A percentile compares a stretch with the other conserved stretches of the same genome.
phyloP scores from a whole-genome alignment of 148 eudicot species.

The Chenopodium formosanum region DNA sequence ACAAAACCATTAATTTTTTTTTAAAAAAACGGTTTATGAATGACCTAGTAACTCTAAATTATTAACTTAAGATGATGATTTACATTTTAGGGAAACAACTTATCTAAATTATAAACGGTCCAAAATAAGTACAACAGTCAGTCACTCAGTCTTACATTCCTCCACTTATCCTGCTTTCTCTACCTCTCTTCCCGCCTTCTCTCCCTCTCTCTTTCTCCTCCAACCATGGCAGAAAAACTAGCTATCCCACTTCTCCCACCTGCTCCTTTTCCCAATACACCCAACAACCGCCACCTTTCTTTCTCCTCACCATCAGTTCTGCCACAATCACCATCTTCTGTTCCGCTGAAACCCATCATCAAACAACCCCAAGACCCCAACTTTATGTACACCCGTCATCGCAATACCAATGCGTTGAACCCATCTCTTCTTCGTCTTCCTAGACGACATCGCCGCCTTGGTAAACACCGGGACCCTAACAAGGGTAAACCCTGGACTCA shows the following conservation, averaged over 20 bases:
- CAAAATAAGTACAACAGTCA: too few species aligned
- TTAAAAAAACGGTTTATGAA: too few species aligned
- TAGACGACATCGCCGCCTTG: slow-evolving; percentile 51
- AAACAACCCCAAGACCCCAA: slow-evolving; percentile 32
- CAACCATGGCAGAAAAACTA: slow-evolving; percentile 65
- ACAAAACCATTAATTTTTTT: too few species aligned
- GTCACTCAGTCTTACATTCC: too few species aligned
- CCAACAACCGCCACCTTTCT: slow-evolving; percentile 20
- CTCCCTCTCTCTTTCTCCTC: slow-evolving; percentile 10
- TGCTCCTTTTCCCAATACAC: slow-evolving; percentile 56
- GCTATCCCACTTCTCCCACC: slow-evolving; percentile 56
- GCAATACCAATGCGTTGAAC: slow-evolving; percentile 18
- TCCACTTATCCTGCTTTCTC: background rate
- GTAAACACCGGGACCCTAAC: slow-evolving; percentile 65
- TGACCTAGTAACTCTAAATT: too few species aligned
- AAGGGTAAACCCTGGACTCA: slow-evolving; percentile 79
- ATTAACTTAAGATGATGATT: too few species aligned
- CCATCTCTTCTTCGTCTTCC: slow-evolving; percentile 26
- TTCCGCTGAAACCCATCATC: slow-evolving; percentile 42
- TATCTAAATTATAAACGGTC: too few species aligned
- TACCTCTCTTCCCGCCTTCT: slow-evolving; percentile 10
- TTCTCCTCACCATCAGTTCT: slow-evolving; percentile 13
- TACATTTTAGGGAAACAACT: too few species aligned
- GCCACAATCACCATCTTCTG: slow-evolving; percentile 14
- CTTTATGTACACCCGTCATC: slow-evolving; percentile 15